A percentile compares a stretch with the other conserved stretches of the same genome.
Conservation (phyloP, 2,329 filamentous ascomycete species). For the Aspergillus cejpii region DNA sequence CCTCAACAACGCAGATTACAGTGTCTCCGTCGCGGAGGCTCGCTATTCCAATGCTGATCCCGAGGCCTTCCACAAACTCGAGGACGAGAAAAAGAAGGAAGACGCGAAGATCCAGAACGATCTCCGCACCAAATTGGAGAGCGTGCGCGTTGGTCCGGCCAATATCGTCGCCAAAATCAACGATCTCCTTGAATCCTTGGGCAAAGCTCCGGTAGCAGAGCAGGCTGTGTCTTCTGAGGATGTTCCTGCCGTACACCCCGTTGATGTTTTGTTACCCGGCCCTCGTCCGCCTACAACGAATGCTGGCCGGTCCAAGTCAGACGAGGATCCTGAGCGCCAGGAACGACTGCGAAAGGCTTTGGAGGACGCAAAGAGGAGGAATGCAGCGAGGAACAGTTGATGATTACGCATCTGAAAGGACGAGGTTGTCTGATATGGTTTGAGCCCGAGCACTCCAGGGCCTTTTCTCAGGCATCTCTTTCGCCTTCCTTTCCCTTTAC, state of each 20-base stretch:
- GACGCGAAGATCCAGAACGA: conserved; percentile 43
- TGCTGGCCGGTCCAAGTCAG: conserved; percentile 11
- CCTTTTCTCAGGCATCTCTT: background rate
- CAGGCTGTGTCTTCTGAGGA: conserved; percentile 8
- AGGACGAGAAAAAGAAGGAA: conserved; percentile 45
- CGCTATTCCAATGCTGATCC: conserved; percentile 40
- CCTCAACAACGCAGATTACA: conserved; percentile 49
- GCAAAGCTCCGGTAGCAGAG: conserved; percentile 23
- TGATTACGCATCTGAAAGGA: background rate
- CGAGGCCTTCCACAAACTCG: conserved; percentile 39
- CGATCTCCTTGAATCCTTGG: conserved; percentile 34
- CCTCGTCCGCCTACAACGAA: conserved; percentile 24
- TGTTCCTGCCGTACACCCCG: conserved; percentile 10
- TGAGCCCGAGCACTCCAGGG: background rate
- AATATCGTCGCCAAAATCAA: conserved; percentile 35
- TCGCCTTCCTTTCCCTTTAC: background rate
- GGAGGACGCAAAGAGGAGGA: conserved; percentile 50
- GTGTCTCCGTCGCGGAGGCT: conserved; percentile 50
- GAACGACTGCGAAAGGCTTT: conserved; percentile 46
- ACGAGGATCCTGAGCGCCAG: conserved; percentile 40
- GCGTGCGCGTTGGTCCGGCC: conserved; percentile 36
- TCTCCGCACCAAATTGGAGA: conserved; percentile 37
- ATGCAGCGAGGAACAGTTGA: conserved; percentile 35
- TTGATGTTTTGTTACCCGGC: conserved; percentile 17
- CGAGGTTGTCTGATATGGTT: background rate